Conservation (phyloP, 2,329 filamentous ascomycete genomes). For the Albifimbria verrucaria region DNA sequence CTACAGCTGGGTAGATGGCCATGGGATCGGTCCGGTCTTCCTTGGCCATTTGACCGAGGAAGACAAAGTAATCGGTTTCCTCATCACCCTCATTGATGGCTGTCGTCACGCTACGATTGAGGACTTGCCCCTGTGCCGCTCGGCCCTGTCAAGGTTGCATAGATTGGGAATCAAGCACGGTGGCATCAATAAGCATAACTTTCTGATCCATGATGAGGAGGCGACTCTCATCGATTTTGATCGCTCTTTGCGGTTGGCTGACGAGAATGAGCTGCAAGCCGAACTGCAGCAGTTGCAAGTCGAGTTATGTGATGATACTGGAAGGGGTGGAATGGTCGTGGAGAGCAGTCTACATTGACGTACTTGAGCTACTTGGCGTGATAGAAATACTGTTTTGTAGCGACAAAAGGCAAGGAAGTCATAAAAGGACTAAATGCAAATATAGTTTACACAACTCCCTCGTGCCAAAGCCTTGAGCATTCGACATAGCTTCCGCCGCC, state of each 20-base stretch:
- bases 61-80: slow-evolving; percentile 23
- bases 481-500: too few relatives aligned
- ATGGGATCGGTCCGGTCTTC: slow-evolving; percentile 24
- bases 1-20: slow-evolving; percentile 24
- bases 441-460: too few relatives aligned
- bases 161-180: slow-evolving; percentile 23
- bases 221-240: slow-evolving; percentile 1
- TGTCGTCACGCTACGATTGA: slow-evolving; percentile 10
- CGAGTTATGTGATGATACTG: neutral
- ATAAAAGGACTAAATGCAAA: too few relatives aligned
- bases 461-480: too few relatives aligned
- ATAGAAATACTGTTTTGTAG: too few relatives aligned
- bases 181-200: slow-evolving; percentile 26
- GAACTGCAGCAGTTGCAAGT: neutral
- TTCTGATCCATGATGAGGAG: slow-evolving; percentile 15
- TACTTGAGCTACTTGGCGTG: too few relatives aligned
- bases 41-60: slow-evolving; percentile 20
- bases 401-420: too few relatives aligned
- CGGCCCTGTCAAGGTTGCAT: slow-evolving; percentile 19
- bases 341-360: neutral
- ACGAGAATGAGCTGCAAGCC: neutral
- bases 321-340: neutral
- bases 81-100: slow-evolving; percentile 18
- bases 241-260: neutral
- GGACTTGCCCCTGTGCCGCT: slow-evolving; percentile 18